Conservation (phyloP, 2,329 filamentous ascomycete genomes). For the Graphilbum fragrans region DNA sequence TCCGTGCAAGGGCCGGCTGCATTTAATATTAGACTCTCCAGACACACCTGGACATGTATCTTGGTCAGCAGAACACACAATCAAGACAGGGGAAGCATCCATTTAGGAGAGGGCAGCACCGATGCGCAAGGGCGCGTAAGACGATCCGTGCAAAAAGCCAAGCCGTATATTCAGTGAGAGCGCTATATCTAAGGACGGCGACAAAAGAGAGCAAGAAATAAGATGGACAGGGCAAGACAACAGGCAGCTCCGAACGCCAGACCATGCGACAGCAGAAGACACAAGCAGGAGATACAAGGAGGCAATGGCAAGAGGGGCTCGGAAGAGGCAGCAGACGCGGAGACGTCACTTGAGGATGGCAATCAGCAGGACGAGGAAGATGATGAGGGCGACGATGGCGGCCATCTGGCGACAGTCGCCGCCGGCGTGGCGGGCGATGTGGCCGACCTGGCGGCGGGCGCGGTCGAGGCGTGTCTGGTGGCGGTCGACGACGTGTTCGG, state of each 20-base stretch:
- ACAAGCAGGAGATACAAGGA: neutral
- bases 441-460: conserved; percentile 59
- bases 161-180: too few relatives aligned
- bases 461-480: conserved; percentile 66
- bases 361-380: conserved; percentile 73
- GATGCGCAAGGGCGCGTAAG: too few relatives aligned
- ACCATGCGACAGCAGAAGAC: too few relatives aligned
- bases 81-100: too few relatives aligned
- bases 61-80: too few relatives aligned
- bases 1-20: too few relatives aligned
- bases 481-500: conserved; percentile 71
- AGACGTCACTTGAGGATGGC: conserved; percentile 67
- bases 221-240: neutral
- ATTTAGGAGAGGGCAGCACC: too few relatives aligned
- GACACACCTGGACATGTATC: too few relatives aligned
- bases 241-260: neutral
- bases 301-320: neutral
- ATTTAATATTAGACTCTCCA: too few relatives aligned
- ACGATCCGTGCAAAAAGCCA: too few relatives aligned
- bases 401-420: conserved; percentile 82
- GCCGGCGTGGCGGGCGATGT: conserved; percentile 59
- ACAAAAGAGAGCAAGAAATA: neutral
- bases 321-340: too few relatives aligned
- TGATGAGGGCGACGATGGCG: conserved; percentile 68
- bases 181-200: too few relatives aligned